Percentiles rank a stretch among this genome's conserved stretches.
Conservation (phyloP, 192 early-diverging fungal species). For the Coemansia sp. region DNA sequence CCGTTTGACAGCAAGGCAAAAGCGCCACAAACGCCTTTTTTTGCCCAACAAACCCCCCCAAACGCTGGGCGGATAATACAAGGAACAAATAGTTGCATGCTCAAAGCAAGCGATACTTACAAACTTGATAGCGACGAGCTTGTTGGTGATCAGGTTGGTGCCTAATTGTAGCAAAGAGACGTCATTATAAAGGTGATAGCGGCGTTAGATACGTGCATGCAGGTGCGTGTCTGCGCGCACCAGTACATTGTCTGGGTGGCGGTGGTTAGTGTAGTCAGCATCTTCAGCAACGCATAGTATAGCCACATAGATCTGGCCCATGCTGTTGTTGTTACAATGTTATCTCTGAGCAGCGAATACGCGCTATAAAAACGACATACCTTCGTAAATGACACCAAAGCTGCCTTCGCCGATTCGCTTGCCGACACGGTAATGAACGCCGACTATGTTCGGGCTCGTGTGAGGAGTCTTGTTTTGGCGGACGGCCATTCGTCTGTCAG, state of each 20-base stretch:
- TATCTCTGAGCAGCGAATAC: slow-evolving; percentile 2
- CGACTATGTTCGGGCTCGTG: slow-evolving; percentile 79
- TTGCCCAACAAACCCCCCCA: neutral
- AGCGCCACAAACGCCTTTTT: neutral
- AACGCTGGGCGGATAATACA: neutral
- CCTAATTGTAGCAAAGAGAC: slow-evolving; percentile 15
- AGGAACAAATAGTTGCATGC: slow-evolving; percentile 6
- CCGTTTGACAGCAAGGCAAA: neutral
- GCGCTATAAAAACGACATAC: slow-evolving; percentile 51
- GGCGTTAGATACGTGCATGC: slow-evolving; percentile 8
- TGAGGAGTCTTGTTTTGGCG: slow-evolving; percentile 44
- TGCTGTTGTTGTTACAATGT: neutral
- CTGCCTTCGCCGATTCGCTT: slow-evolving; percentile 97
- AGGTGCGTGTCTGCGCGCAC: slow-evolving; percentile 2
- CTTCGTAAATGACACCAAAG: slow-evolving; percentile 99
- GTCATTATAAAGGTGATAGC: slow-evolving; percentile 5
- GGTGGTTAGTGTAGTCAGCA: slow-evolving; percentile 5
- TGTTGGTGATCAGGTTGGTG: slow-evolving; percentile 77
- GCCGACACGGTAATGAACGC: slow-evolving; percentile 93
- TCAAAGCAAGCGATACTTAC: slow-evolving; percentile 35
- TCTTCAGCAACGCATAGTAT: neutral
- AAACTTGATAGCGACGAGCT: slow-evolving; percentile 98
- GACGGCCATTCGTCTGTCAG: slow-evolving; percentile 43
- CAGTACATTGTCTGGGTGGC: neutral
- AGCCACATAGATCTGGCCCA: neutral